Evolutionary conservation across 148 eudicot genomes (phyloP), one percentile per base, ranked within the genome.

Genomic region (Beta vulgaris): DNA sequence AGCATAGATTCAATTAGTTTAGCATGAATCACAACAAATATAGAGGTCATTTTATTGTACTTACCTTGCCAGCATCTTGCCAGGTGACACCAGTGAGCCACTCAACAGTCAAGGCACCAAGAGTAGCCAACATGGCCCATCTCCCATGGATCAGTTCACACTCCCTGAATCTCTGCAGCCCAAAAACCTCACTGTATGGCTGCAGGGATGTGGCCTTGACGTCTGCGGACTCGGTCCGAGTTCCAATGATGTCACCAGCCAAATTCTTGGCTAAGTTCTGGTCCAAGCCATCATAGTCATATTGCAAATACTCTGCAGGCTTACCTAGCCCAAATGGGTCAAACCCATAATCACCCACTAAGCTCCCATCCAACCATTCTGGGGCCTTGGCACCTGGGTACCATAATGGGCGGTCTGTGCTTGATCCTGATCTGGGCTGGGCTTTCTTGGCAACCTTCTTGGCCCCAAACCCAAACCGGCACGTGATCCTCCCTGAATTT

Each of bases 61-160:
- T 18, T 86, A 95, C 99, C 97, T 95, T 95, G 80, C 99, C 99
- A 19, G 99, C 99, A 61, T 95, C 99, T 85, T 95, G 99, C 99
- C 99, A 95, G 4, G 99, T 90, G 44, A 95, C 78, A 73, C 99
- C 99, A 44, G 99, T 95, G 77, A 95, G 92, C 87, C 92, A 88
- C 87, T 95, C 98, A 62, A 95, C 99, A 31, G 90, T 81, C 28
- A 95, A 78, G 0, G 99, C 97, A 31, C 99, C 99, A 61, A 95
- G 94, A 15, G 96, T 89, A 44, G 97, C 99, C 81, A 95, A 79
- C 99, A 95, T 95, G 36, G 99, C 99, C 99, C 97, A 95, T 73
- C 99, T 76, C 0, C 99, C 97, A 76, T 92, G 97, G 29, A 92
- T 95, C 60, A 95, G 68, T 91, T 95, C 98, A 53, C 99, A 95